Conservation (phyloP, 1,284 basidiomycete genomes). For the Erythrobasidium hasegawianum region DNA sequence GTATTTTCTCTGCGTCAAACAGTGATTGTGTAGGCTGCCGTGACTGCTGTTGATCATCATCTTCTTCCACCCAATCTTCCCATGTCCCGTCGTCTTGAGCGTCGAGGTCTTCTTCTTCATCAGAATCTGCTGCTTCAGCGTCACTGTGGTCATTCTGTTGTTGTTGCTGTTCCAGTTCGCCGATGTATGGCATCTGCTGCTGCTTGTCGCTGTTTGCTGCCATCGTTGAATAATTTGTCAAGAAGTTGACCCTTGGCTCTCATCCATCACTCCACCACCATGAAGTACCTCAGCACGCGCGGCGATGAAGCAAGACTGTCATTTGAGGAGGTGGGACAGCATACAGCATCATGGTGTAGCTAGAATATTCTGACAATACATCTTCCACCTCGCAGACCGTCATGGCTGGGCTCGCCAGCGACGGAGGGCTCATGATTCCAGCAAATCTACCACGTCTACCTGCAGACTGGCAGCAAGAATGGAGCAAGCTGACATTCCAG, state of each 20-base stretch:
- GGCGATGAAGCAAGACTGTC: constrained; percentile 64
- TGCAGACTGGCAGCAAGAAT: constrained; percentile 68
- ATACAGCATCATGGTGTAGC: constrained; percentile 11
- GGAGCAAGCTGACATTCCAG: constrained; percentile 74
- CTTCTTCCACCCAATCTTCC: constrained; percentile 76
- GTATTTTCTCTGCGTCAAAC: constrained; percentile 64
- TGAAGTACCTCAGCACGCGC: constrained; percentile 75
- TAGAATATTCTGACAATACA: too few relatives aligned
- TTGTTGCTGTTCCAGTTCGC: not conserved
- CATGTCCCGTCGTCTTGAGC: constrained; percentile 68
- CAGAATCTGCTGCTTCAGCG: not conserved
- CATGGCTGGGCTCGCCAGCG: constrained; percentile 87
- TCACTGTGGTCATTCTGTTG: not conserved
- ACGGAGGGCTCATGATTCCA: constrained; percentile 92
- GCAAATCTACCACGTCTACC: constrained; percentile 73
- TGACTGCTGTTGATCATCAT: constrained; percentile 50
- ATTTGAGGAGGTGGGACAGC: constrained; percentile 75
- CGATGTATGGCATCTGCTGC: not conserved
- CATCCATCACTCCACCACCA: constrained; percentile 42
- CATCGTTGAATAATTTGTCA: too few relatives aligned
- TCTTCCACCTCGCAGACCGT: too few relatives aligned
- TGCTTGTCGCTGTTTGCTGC: not conserved
- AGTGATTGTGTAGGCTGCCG: constrained; percentile 62
- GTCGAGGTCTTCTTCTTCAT: constrained; percentile 49
- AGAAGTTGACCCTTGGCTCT: too few relatives aligned